phyloP scores from a whole-genome alignment of 805 yeast species.

The Ogataea philodendri region DNA sequence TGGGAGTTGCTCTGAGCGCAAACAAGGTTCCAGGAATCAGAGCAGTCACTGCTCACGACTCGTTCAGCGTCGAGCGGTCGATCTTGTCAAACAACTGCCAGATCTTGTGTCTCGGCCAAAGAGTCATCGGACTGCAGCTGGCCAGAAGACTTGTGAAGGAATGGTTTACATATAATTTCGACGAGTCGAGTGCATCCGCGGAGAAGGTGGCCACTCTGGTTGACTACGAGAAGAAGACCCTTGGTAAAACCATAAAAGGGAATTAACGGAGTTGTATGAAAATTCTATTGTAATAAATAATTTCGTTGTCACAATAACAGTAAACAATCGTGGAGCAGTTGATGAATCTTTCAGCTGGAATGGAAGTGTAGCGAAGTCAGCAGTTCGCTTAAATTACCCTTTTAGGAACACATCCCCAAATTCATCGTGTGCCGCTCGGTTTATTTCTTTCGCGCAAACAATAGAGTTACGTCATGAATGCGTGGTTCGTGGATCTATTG shows the following conservation, averaged over 20 bases:
- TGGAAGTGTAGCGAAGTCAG: no score
- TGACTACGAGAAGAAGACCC: conserved; percentile 18
- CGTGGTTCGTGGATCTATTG: conserved; percentile 1
- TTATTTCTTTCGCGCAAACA: no score
- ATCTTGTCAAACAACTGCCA: conserved; percentile 44
- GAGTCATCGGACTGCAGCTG: conserved; percentile 44
- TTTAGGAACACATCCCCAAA: no score
- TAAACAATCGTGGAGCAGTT: no score
- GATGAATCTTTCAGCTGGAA: no score
- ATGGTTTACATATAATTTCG: conserved; percentile 44
- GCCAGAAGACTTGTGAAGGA: conserved; percentile 44
- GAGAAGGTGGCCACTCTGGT: conserved; percentile 33
- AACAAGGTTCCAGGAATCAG: conserved; percentile 47
- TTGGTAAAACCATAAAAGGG: not conserved
- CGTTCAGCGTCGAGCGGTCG: conserved; percentile 45
- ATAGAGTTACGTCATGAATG: conserved; percentile 1
- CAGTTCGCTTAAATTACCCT: no score
- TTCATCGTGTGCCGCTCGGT: no score
- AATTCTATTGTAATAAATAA: no score
- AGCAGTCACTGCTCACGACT: conserved; percentile 49
- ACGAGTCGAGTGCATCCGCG: conserved; percentile 40
- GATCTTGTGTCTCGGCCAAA: conserved; percentile 46
- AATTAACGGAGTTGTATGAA: no score
- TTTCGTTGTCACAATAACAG: no score
- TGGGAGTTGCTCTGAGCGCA: conserved; percentile 49